phyloP scores from a whole-genome alignment of 73 alveolate genomes.

The Strombidium stylifer region DNA sequence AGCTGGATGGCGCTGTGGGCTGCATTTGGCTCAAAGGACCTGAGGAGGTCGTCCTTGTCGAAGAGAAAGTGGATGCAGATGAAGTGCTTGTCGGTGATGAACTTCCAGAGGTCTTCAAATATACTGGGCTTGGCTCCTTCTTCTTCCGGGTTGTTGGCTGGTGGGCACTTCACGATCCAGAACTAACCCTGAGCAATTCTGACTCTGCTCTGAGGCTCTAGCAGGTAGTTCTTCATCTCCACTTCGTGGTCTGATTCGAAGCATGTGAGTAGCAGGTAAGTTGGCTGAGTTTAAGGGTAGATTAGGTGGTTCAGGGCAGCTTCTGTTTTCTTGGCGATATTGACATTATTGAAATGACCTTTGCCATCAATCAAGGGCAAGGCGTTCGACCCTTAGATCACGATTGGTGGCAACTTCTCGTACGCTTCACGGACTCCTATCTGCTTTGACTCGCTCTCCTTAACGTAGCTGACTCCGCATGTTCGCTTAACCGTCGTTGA shows the following conservation, averaged over 20 bases:
- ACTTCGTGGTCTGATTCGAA: slow-evolving; percentile 39
- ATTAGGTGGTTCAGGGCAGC: too few relatives aligned
- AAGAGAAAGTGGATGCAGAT: slow-evolving; percentile 34
- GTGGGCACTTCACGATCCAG: slow-evolving; percentile 35
- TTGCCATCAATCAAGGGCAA: too few relatives aligned
- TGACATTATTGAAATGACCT: too few relatives aligned
- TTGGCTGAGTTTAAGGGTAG: too few relatives aligned
- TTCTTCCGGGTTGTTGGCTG: too few relatives aligned
- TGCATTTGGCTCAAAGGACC: too few relatives aligned
- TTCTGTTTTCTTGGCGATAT: too few relatives aligned
- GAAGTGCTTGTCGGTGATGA: slow-evolving; percentile 43
- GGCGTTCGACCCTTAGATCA: slow-evolving; percentile 49
- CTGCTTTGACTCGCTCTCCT: slow-evolving; percentile 65
- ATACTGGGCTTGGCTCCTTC: too few relatives aligned
- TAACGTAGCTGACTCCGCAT: slow-evolving; percentile 84
- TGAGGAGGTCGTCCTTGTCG: too few relatives aligned
- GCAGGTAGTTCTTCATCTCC: slow-evolving; percentile 33
- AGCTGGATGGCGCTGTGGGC: slow-evolving; percentile 2
- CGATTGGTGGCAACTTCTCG: slow-evolving; percentile 41
- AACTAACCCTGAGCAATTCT: slow-evolving; percentile 18
- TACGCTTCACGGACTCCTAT: slow-evolving; percentile 6
- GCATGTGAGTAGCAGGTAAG: slow-evolving; percentile 7
- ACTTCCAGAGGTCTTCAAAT: slow-evolving; percentile 45
- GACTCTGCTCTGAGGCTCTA: slow-evolving; percentile 30
- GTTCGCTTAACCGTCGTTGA: slow-evolving; percentile 72